A percentile compares a stretch with the other conserved stretches of the same genome.
These are phyloP conservation scores for Schizonepeta tenuifolia DNA, from an alignment of 257 asterid species.

Conservation along the genomic window DNA sequence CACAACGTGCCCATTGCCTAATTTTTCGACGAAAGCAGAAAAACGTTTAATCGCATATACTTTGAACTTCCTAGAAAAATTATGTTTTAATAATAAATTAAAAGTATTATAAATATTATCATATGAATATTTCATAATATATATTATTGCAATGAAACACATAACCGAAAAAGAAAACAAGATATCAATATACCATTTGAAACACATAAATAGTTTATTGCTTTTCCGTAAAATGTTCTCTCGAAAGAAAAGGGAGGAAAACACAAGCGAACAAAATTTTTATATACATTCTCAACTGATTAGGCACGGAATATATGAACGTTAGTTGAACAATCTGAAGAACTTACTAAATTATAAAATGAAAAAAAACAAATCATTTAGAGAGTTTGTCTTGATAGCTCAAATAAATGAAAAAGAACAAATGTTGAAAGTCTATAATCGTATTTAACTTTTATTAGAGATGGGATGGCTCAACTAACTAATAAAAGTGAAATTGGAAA, in stretches of 20 bases:
- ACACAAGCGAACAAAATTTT: neutral
- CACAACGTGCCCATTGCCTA: neutral
- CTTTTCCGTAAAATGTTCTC: no score
- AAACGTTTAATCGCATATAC: neutral
- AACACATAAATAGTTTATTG: no score
- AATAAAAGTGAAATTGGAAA: conserved; percentile 14
- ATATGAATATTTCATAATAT: no score
- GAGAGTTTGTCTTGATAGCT: conserved; percentile 4
- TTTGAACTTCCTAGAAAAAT: no score
- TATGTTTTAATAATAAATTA: no score
- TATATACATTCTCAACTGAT: neutral
- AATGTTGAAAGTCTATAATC: conserved; percentile 2
- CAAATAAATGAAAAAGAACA: neutral
- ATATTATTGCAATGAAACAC: neutral
- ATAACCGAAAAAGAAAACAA: no score
- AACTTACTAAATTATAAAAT: neutral
- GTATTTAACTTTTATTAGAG: neutral
- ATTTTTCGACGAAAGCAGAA: neutral
- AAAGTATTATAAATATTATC: neutral
- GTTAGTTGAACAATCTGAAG: conserved; percentile 14
- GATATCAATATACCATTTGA: no score
- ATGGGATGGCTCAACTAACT: conserved; percentile 25
- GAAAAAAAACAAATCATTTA: neutral
- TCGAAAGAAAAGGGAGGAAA: neutral
- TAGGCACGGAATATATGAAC: conserved; percentile 14